phyloP scores from a whole-genome alignment of 106 monocot species.

The Dendrobium chrysotoxum region DNA sequence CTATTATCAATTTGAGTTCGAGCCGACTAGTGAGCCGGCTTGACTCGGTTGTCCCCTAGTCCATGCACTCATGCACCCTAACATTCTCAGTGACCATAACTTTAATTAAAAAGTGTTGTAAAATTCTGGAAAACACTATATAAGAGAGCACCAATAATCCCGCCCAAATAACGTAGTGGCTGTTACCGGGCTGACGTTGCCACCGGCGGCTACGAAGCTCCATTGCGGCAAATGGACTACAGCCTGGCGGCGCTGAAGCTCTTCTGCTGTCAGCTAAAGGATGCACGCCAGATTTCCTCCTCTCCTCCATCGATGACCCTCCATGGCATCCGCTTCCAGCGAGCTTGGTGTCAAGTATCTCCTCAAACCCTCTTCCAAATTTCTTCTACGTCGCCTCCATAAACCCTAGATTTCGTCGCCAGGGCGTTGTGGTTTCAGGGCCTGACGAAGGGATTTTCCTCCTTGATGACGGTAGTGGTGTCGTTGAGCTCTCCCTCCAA shows the following conservation, averaged over 20 bases:
- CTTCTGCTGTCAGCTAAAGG: conserved; percentile 46
- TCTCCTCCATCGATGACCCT: conserved; percentile 21
- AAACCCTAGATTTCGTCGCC: background rate
- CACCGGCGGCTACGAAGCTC: background rate
- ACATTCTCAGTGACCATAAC: no score
- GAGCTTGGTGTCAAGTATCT: conserved; percentile 77
- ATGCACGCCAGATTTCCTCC: conserved; percentile 16
- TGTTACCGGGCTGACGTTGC: background rate
- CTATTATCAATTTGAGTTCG: no score
- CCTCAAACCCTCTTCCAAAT: background rate
- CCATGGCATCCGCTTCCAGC: conserved; percentile 75
- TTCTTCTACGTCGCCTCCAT: background rate
- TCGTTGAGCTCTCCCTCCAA: conserved; percentile 40
- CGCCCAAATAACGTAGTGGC: background rate
- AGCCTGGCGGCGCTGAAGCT: conserved; percentile 76
- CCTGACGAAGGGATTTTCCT: conserved; percentile 30
- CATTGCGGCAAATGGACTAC: conserved; percentile 52
- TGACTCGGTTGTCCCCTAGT: no score
- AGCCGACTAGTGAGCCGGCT: no score
- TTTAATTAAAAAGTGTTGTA: no score
- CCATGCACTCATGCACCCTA: no score
- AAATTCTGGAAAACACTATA: no score
- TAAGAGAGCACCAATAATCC: no score
- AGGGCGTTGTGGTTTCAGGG: conserved; percentile 52
- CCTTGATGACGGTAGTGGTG: conserved; percentile 74